Base-by-base conservation (phyloP, 768 basidiomycete species). In the Hypholoma sublateritium region DNA sequence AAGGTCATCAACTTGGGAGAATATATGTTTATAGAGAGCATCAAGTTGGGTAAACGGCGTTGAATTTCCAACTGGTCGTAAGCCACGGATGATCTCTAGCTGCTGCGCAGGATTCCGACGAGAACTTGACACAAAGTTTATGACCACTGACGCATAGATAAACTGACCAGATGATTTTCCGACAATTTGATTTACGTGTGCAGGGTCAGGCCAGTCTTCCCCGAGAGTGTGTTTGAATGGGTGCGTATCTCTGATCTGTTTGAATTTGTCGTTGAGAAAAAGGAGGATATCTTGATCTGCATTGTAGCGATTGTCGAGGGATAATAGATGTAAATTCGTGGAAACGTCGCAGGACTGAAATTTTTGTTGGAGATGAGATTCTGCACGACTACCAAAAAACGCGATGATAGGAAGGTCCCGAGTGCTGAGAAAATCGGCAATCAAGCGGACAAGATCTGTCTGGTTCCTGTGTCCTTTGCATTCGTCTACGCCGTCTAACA, bases 401-500 rank as follows among this genome's bases (percentile, higher is more conserved):
- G 53, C 52, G 5, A 41, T 34, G 17, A 58, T 39, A 11, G 57
- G 57, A n/a, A 58, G 22, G 11, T 49, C 12, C 11, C 12, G 6
- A 4, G 12, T 5, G 5, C n/a, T 16, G 14, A 24, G 9, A 4
- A 47, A 28, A 19, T 35, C 24, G 2, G 22, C n/a, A 22, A 58
- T 14, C 6, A 34, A 28, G 6, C 37, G 25, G 14, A 58, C 21
- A 4, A 58, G 44, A 5, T 21, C 5, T 2, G 16, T 17, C 41
- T 58, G 57, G 16, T 24, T 12, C 4, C 34, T 41, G 17, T 34
- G 16, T 37, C 58, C 50, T n/a, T 28, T 22, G 41, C 65, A 68
- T 58, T 69, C 67, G 50, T 69, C 68, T 3, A 69, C 57, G 5
- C 56, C 68, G 48, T 69, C 68, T 24, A 68, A 59, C 22, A 68